phyloP scores from a whole-genome alignment of 129 eudicot species.

The Cynara cardunculus region DNA sequence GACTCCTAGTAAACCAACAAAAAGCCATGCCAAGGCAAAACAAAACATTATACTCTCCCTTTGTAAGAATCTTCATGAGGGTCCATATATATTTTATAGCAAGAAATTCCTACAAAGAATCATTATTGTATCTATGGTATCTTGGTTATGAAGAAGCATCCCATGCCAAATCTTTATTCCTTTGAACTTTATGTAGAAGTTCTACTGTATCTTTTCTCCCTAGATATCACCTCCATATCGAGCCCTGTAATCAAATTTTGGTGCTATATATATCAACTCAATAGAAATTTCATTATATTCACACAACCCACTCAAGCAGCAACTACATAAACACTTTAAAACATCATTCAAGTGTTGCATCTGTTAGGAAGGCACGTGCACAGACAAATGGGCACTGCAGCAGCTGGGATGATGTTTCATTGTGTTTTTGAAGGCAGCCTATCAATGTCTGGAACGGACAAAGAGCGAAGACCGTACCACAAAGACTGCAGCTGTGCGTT shows the following conservation, averaged over 20 bases:
- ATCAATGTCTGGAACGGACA: neutral
- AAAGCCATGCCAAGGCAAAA: neutral
- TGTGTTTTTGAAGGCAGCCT: constrained; percentile 5
- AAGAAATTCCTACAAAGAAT: neutral
- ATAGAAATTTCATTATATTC: neutral
- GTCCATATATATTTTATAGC: neutral
- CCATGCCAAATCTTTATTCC: neutral
- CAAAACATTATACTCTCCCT: neutral
- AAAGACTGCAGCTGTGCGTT: constrained; percentile 12
- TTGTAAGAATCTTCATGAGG: neutral
- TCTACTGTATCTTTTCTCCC: constrained; percentile 3
- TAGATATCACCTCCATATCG: neutral
- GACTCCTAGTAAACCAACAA: neutral
- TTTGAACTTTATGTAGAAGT: neutral
- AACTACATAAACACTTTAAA: neutral
- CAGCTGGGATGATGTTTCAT: neutral
- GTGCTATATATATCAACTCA: neutral
- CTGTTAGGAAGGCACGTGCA: neutral
- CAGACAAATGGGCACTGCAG: neutral
- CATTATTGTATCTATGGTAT: neutral
- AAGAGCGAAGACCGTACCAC: neutral
- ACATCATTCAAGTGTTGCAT: neutral
- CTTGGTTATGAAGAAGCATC: constrained; percentile 1
- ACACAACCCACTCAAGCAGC: neutral
- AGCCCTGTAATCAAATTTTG: neutral